These are phyloP conservation scores for Xylaria acuta DNA, from an alignment of 495 filamentous ascomycete genomes.

Conservation along the genomic window DNA sequence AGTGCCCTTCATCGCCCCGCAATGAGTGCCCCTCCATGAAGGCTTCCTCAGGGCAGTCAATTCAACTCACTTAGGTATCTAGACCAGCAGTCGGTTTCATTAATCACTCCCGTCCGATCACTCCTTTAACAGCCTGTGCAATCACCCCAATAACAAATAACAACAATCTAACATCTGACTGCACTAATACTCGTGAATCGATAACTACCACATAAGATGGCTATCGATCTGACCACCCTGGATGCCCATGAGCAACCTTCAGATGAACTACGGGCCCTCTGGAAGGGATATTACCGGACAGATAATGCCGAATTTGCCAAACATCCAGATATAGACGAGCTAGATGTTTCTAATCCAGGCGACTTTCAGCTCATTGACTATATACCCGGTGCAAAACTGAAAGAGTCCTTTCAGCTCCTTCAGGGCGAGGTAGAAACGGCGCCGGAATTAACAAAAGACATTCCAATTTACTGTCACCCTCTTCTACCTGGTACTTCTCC, in stretches of 20 bases:
- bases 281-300: conserved; percentile 61
- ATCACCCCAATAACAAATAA: not conserved
- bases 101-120: not conserved
- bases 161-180: not conserved
- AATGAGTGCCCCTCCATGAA: conserved; percentile 26
- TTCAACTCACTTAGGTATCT: no score
- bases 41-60: not conserved
- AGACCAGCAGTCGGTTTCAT: not conserved
- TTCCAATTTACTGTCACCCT: conserved; percentile 56
- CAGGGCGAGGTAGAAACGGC: conserved; percentile 31
- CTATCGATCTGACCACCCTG: conserved; percentile 54
- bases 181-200: conserved; percentile 1
- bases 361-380: conserved; percentile 45
- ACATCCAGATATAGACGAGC: conserved; percentile 52
- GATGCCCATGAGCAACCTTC: conserved; percentile 77
- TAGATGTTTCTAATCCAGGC: conserved; percentile 38
- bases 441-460: conserved; percentile 44
- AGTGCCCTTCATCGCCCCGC: conserved; percentile 23
- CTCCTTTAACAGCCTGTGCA: not conserved
- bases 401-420: conserved; percentile 46
- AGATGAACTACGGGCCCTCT: conserved; percentile 64
- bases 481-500: conserved; percentile 43
- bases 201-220: conserved; percentile 36
- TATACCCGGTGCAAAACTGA: conserved; percentile 45
- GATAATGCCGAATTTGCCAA: conserved; percentile 48